Base-by-base conservation (phyloP, 306 rosid genomes). In the Sphenostylis stenocarpa region DNA sequence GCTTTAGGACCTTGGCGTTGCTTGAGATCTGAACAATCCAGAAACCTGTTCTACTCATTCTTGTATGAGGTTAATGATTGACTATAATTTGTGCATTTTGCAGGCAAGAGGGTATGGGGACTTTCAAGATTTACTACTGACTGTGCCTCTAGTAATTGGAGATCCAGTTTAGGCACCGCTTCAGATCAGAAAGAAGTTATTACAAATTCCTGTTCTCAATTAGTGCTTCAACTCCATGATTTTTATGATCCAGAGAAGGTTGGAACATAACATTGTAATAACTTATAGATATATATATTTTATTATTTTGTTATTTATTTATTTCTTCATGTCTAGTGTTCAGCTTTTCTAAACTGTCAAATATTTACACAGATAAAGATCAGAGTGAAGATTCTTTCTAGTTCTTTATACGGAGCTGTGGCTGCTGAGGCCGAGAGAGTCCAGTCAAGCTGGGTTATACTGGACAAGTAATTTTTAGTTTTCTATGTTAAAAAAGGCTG, bases 371-470 rank as follows among this genome's bases (percentile, higher is more conserved):
- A 95, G 99, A 83, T 89, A 71, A 95, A 87, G 81, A 83, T 95
- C 77, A 91, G 99, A 80, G 83, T 90, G 72, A 95, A 90, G 90
- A 85, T 88, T 62, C 80, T 92, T 69, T 86, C 91, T 3, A 80
- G 87, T 70, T 81, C 83, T 11, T 81, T 60, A 38, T 77, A 78
- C 53, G 99, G 97, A 77, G 86, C 64, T 0, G 99, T 95, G 80
- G 97, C 93, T 61, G 85, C 90, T 17, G 97, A 95, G 84, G 96
- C 97, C 74, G 89, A 86, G 89, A 95, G 83, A 88, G 91, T 86
- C 43, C 87, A 86, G 58, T 86, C 99, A 85, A 95, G 89, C 87
- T 95, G 99, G 99, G 92, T 95, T 77, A 88, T 95, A 71, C 82
- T 95, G 87, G 99, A 95, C 61, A 92, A 78, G 99, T 95, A 92